A percentile compares a stretch with the other conserved stretches of the same genome.
These are phyloP conservation scores for Rhypophila decipiens DNA, from an alignment of 495 filamentous ascomycete genomes.

Conservation along the genomic window DNA sequence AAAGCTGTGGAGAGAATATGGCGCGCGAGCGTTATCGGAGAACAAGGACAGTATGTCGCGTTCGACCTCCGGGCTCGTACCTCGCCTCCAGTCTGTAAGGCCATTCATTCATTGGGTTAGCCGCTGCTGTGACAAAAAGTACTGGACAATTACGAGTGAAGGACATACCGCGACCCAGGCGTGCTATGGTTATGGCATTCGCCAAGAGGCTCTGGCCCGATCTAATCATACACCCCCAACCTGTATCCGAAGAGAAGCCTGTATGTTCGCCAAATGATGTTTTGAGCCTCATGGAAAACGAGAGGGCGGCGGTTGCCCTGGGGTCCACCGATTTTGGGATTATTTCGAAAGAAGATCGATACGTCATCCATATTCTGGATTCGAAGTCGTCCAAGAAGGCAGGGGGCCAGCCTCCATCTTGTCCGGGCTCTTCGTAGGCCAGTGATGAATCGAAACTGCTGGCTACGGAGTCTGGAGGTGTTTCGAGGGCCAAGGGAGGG, in stretches of 20 bases:
- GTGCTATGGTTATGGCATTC: slow-evolving; percentile 67
- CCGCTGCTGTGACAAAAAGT: slow-evolving; percentile 51
- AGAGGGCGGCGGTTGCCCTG: slow-evolving; percentile 63
- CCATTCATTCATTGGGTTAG: too few species aligned
- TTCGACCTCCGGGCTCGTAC: slow-evolving; percentile 54
- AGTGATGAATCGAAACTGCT: slow-evolving; percentile 45
- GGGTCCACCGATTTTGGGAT: slow-evolving; percentile 76
- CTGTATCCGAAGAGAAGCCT: slow-evolving; percentile 89
- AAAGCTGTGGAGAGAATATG: slow-evolving; percentile 93
- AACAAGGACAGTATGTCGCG: slow-evolving; percentile 72
- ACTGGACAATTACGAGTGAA: background rate
- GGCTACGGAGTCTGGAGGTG: slow-evolving; percentile 39
- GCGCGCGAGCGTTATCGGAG: slow-evolving; percentile 77
- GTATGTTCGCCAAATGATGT: slow-evolving; percentile 71
- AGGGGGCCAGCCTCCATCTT: slow-evolving; percentile 71
- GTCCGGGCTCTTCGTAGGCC: slow-evolving; percentile 39
- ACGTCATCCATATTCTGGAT: slow-evolving; percentile 92
- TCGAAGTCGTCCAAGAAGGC: slow-evolving; percentile 90
- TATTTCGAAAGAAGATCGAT: slow-evolving; percentile 76
- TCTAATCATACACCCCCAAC: slow-evolving; percentile 99
- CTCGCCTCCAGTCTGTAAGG: slow-evolving; percentile 65
- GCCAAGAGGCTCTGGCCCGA: slow-evolving; percentile 91
- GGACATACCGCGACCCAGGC: slow-evolving; percentile 70
- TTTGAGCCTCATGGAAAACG: slow-evolving; percentile 77
- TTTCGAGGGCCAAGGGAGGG: slow-evolving; percentile 19